Base-by-base conservation (phyloP, 345 rosid species). In the Tarenaya hassleriana region DNA sequence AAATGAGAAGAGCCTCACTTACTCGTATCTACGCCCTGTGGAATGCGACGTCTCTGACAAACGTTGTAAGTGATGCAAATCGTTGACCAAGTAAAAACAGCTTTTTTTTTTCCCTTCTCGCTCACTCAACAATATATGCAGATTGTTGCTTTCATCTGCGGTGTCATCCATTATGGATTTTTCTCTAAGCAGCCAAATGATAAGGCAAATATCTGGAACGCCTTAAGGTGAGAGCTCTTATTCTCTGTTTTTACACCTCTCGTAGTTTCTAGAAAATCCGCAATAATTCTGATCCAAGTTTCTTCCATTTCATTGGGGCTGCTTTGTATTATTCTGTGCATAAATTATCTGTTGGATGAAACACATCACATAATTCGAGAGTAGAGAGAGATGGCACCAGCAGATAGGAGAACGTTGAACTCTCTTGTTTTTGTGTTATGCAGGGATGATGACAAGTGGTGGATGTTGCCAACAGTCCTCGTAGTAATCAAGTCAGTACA, bases 381-480 rank as follows among this genome's bases (percentile, higher is more conserved):
- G n/a, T n/a, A n/a, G n/a, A n/a, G n/a, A n/a, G n/a, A n/a, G n/a
- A n/a, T n/a, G n/a, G n/a, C n/a, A n/a, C n/a, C n/a, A n/a, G n/a
- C n/a, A n/a, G n/a, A n/a, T n/a, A n/a, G n/a, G n/a, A n/a, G n/a
- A n/a, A n/a, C n/a, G n/a, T n/a, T n/a, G n/a, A n/a, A n/a, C n/a
- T n/a, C n/a, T n/a, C n/a, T n/a, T n/a, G n/a, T n/a, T n/a, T n/a
- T n/a, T n/a, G n/a, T 40, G 64, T 35, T 24, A 31, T 35, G 50
- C 79, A 92, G 96, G 52, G 96, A 85, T 49, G 95, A 78, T 38
- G 81, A 83, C 56, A 73, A 78, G 48, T 92, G 98, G 98, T 92
- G 98, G 98, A 69, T 88, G 29, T 72, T 92, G 71, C 94, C 95
- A 20, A 80, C 90, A 4, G 34, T 78, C 38, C 90, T 92, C 18